A percentile compares a stretch with the other conserved stretches of the same genome.
These are phyloP conservation scores for Backusella westeae DNA, from an alignment of 192 early-diverging fungal species.

Conservation along the genomic window DNA sequence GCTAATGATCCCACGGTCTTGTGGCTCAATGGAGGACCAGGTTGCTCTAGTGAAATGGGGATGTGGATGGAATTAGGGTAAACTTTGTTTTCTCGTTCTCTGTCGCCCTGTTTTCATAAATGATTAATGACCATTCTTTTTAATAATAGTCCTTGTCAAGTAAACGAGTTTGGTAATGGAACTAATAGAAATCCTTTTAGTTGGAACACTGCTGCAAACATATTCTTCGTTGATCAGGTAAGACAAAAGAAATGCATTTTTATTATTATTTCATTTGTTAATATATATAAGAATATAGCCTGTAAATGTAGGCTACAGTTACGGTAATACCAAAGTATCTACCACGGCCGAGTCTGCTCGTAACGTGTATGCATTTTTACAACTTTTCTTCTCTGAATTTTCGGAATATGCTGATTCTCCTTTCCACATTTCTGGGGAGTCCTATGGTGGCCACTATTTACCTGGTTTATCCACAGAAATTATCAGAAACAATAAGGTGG, in stretches of 20 bases:
- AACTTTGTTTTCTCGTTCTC: background rate
- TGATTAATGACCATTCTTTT: background rate
- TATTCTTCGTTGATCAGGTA: constrained; percentile 81
- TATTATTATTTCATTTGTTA: background rate
- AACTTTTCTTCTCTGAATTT: constrained; percentile 86
- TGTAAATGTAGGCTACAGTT: constrained; percentile 89
- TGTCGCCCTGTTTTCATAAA: background rate
- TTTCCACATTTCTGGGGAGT: constrained; percentile 91
- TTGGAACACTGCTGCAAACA: constrained; percentile 90
- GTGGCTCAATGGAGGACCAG: constrained; percentile 86
- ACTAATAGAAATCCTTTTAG: constrained; percentile 69
- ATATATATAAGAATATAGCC: constrained; percentile 44
- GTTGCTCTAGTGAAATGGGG: constrained; percentile 76
- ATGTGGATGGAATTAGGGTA: constrained; percentile 79
- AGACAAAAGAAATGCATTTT: background rate
- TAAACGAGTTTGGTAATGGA: constrained; percentile 70
- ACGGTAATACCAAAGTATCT: constrained; percentile 66
- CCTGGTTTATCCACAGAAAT: constrained; percentile 87
- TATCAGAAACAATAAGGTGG: constrained; percentile 69
- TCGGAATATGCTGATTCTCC: constrained; percentile 71
- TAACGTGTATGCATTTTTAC: constrained; percentile 92
- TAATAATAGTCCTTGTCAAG: constrained; percentile 66
- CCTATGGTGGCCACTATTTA: constrained; percentile 83
- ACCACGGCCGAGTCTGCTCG: constrained; percentile 75
- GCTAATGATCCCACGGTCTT: constrained; percentile 72